Evolutionary conservation across 2,329 filamentous ascomycete species (phyloP).

Genomic region (Pseudogymnoascus sp.): DNA sequence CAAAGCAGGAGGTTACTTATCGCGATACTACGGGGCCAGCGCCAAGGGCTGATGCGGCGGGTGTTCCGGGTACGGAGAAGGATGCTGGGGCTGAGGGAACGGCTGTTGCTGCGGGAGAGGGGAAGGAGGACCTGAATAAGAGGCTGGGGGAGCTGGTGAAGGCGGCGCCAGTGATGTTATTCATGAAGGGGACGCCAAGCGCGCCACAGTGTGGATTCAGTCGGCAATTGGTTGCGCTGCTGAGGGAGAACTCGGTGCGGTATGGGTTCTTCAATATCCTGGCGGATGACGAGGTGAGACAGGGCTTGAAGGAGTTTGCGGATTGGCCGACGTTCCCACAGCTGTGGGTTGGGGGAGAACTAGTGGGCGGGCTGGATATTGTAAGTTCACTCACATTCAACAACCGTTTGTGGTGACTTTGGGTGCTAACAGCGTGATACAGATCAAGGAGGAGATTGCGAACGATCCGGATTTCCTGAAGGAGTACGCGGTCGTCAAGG

Average conservation of each 20-base stretch:
- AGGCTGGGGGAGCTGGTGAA: slow-evolving; percentile 79
- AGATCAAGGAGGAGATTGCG: slow-evolving; percentile 91
- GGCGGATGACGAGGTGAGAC: slow-evolving; percentile 91
- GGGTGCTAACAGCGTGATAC: slow-evolving; percentile 12
- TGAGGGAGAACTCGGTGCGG: slow-evolving; percentile 83
- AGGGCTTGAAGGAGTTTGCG: slow-evolving; percentile 93
- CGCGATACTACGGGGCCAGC: not conserved
- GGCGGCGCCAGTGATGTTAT: slow-evolving; percentile 94
- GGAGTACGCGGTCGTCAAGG: slow-evolving; percentile 49
- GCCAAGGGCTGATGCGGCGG: slow-evolving; percentile 26
- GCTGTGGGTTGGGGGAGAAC: slow-evolving; percentile 80
- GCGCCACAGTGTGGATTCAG: slow-evolving; percentile 89
- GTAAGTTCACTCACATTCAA: slow-evolving; percentile 46
- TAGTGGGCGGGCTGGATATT: slow-evolving; percentile 91
- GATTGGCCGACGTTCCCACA: slow-evolving; percentile 98
- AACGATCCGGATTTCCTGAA: slow-evolving; percentile 76
- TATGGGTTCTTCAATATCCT: slow-evolving; percentile 99
- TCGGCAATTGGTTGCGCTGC: slow-evolving; percentile 73
- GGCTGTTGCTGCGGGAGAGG: slow-evolving; percentile 31
- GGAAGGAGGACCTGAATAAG: slow-evolving; percentile 77
- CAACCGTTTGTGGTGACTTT: not conserved
- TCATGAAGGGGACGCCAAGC: slow-evolving; percentile 94
- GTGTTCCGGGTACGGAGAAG: not conserved
- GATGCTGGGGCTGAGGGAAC: not conserved
- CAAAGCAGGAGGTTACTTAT: slow-evolving; percentile 12